These are phyloP conservation scores for Phytopythium cucurbitacearum DNA, from an alignment of 352 stramenopile species.

Conservation along the genomic window DNA sequence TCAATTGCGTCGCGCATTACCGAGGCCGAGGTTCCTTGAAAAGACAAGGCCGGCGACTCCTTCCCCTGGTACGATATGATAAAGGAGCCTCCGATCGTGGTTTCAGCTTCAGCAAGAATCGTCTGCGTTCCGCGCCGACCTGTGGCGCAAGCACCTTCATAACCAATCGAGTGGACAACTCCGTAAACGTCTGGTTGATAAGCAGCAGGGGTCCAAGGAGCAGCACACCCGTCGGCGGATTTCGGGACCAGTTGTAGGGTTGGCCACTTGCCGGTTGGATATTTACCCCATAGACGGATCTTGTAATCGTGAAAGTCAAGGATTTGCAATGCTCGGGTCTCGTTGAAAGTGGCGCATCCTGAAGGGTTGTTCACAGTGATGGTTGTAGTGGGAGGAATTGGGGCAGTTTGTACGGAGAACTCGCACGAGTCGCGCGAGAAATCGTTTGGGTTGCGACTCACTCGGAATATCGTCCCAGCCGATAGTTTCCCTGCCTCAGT, in stretches of 20 bases:
- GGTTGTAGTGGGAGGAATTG: slow-evolving; percentile 10
- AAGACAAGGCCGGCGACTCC: slow-evolving; percentile 62
- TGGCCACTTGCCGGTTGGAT: slow-evolving; percentile 68
- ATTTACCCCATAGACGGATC: slow-evolving; percentile 61
- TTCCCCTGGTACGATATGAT: slow-evolving; percentile 84
- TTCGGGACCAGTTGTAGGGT: slow-evolving; percentile 48
- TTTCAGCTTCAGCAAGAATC: slow-evolving; percentile 66
- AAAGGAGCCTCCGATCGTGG: slow-evolving; percentile 88
- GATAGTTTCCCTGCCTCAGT: slow-evolving; percentile 24
- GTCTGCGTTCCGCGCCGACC: slow-evolving; percentile 55
- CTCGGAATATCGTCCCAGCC: slow-evolving; percentile 42
- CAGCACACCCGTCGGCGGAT: slow-evolving; percentile 10
- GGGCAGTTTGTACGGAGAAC: slow-evolving; percentile 25
- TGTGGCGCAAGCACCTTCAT: slow-evolving; percentile 51
- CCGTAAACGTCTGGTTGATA: slow-evolving; percentile 32
- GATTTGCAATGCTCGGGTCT: slow-evolving; percentile 46
- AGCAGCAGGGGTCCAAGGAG: slow-evolving; percentile 23
- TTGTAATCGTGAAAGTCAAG: slow-evolving; percentile 72
- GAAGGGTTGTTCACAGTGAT: slow-evolving; percentile 27
- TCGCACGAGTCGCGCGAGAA: slow-evolving; percentile 60
- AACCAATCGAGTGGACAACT: slow-evolving; percentile 61
- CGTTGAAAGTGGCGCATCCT: slow-evolving; percentile 39
- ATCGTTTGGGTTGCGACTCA: slow-evolving; percentile 73
- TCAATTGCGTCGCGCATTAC: slow-evolving; percentile 88
- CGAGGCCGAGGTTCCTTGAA: slow-evolving; percentile 70